Evolutionary conservation across 352 stramenopile species (phyloP), one percentile per base, ranked within the genome.

Genomic region (Ophiocytium majus): DNA sequence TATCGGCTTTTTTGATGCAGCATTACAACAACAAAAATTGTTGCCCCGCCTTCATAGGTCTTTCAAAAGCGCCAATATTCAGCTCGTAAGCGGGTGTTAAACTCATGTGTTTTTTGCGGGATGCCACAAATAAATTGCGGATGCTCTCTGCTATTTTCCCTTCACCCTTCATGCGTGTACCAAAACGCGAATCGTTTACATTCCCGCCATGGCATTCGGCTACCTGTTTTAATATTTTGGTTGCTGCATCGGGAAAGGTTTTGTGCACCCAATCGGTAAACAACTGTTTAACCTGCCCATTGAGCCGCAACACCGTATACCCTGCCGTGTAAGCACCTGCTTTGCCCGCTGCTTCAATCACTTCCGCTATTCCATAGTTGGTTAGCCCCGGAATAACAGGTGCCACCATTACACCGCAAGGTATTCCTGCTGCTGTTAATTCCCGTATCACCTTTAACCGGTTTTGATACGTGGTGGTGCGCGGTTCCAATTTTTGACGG

Each of bases 101-200:
- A n/a, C n/a, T n/a, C n/a, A n/a, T n/a, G n/a, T n/a, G n/a, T n/a
- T n/a, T n/a, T n/a, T n/a, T n/a, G n/a, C n/a, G n/a, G n/a, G n/a
- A n/a, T n/a, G n/a, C n/a, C n/a, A n/a, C 57, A 71, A 71, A 71
- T 28, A 71, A 71, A 23, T 71, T 23, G 57, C 23, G 28, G 28
- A 71, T 71, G 57, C 19, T 23, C 57, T 71, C 57, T 28, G 57
- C 57, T 23, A 71, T 71, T 71, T 71, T 71, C 19, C 57, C 57
- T 71, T 71, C 57, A 23, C 57, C 57, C 23, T 28, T 23, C 23
- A 71, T 23, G 28, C 57, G 57, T 23, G 28, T 28, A 28, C 57
- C 57, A 28, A 28, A 28, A 28, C 57, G 57, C 23, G 19, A 23
- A 28, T 71, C 57, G 28, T 71, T 71, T 28, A 71, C 57, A 71